Conservation (phyloP, 2,329 filamentous ascomycete genomes). For the Leptoxyphium fumago region DNA sequence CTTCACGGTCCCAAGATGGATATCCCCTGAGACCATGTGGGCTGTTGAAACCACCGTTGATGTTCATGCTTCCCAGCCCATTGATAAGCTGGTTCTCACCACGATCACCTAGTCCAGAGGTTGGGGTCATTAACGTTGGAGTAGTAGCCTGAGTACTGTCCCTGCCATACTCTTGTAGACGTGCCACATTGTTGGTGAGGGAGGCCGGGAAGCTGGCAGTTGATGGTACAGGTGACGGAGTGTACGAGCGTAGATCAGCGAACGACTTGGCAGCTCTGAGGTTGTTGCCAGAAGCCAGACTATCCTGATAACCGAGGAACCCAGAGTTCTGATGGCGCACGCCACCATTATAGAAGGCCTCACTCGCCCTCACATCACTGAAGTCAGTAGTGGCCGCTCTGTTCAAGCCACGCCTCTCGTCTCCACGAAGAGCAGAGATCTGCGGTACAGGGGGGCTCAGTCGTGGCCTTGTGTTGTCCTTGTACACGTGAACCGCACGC, state of each 20-base stretch:
- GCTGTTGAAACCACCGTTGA: conserved; percentile 34
- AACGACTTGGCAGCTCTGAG: conserved; percentile 92
- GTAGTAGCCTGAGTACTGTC: conserved; percentile 47
- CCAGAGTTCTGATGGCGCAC: conserved; percentile 66
- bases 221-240: conserved; percentile 80
- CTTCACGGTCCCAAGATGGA: conserved; percentile 45
- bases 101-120: conserved; percentile 20
- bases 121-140: conserved; percentile 48
- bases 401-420: conserved; percentile 71
- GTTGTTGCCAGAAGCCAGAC: conserved; percentile 56
- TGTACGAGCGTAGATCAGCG: conserved; percentile 87
- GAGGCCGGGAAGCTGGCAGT: conserved; percentile 72
- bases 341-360: conserved; percentile 58
- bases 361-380: conserved; percentile 62
- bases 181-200: conserved; percentile 46
- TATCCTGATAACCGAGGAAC: conserved; percentile 73
- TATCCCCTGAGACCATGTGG: conserved; percentile 45
- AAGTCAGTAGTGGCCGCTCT: conserved; percentile 97
- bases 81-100: conserved; percentile 39
- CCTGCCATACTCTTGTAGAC: conserved; percentile 44
- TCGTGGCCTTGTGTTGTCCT: conserved; percentile 42
- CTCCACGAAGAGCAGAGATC: conserved; percentile 56
- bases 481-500: conserved; percentile 81
- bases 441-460: conserved; percentile 48
- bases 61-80: conserved; percentile 45